Evolutionary conservation across 768 basidiomycete species (phyloP).

Genomic region (Lactarius sp.): DNA sequence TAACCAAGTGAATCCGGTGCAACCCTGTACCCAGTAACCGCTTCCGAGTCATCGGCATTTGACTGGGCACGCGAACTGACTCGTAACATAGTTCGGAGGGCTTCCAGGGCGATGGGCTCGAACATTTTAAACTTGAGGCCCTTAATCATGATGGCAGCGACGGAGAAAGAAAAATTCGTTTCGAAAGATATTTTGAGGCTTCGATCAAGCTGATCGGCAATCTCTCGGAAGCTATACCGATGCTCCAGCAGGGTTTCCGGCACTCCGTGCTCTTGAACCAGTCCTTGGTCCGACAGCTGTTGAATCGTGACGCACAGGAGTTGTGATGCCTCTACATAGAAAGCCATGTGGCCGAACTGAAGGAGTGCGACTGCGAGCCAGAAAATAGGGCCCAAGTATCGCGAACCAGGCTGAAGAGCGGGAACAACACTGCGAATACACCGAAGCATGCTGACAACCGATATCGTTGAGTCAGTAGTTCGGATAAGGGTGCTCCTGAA

Average conservation of each 20-base stretch:
- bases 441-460: conserved; percentile 84
- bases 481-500: conserved; percentile 67
- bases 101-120: conserved; percentile 53
- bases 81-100: conserved; percentile 57
- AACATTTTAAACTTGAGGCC: conserved; percentile 69
- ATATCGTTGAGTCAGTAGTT: conserved; percentile 63
- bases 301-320: conserved; percentile 63
- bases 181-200: conserved; percentile 74
- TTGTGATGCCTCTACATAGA: conserved; percentile 64
- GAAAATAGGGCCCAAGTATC: conserved; percentile 72
- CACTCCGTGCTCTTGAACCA: conserved; percentile 52
- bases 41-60: conserved; percentile 30
- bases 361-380: conserved; percentile 86
- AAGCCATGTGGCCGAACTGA: conserved; percentile 65
- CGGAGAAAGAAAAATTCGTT: conserved; percentile 70
- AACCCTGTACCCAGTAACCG: conserved; percentile 43
- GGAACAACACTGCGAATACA: conserved; percentile 78
- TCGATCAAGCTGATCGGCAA: conserved; percentile 66
- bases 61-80: conserved; percentile 49
- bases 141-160: conserved; percentile 82
- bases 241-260: conserved; percentile 56
- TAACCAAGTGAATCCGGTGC: conserved; percentile 64
- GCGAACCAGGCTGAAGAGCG: conserved; percentile 58
- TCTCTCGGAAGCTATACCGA: conserved; percentile 60
- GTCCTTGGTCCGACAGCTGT: conserved; percentile 54